phyloP scores from a whole-genome alignment of 306 rosid genomes.

The Pueraria montana region DNA sequence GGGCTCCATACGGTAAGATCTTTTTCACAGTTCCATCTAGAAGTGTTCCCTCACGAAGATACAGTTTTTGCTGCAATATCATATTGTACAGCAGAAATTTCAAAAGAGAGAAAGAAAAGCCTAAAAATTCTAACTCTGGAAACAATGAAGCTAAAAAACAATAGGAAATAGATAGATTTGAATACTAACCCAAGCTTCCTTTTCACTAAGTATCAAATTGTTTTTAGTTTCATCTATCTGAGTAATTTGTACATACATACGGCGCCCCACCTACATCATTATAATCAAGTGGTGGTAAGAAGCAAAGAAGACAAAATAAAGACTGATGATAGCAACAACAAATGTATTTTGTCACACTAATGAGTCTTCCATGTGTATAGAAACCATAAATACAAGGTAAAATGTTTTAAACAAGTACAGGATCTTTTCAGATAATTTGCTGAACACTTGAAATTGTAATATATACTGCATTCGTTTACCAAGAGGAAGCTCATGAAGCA shows the following conservation, averaged over 20 bases:
- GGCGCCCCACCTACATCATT: slow-evolving; percentile 79
- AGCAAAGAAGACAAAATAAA: slow-evolving; percentile 32
- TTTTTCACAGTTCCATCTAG: slow-evolving; percentile 85
- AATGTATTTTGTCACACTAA: slow-evolving; percentile 1
- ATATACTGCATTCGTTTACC: not conserved
- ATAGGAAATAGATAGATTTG: slow-evolving; percentile 21
- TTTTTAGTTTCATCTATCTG: slow-evolving; percentile 83
- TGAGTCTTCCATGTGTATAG: not conserved
- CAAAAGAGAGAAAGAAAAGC: slow-evolving; percentile 11
- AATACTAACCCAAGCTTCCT: slow-evolving; percentile 91
- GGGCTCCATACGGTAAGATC: slow-evolving; percentile 89
- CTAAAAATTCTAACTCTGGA: not conserved
- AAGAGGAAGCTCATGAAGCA: slow-evolving; percentile 7
- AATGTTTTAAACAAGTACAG: not conserved
- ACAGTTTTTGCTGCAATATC: slow-evolving; percentile 66
- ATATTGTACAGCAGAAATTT: slow-evolving; percentile 35
- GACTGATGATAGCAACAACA: not conserved
- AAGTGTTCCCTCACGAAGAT: slow-evolving; percentile 88
- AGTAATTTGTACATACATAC: slow-evolving; percentile 69
- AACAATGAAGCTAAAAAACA: slow-evolving; percentile 18
- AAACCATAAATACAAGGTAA: slow-evolving; percentile 1
- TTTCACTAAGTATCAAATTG: slow-evolving; percentile 82
- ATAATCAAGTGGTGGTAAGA: slow-evolving; percentile 39
- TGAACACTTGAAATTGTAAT: slow-evolving; percentile 21
- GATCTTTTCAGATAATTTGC: slow-evolving; percentile 8